Base-by-base conservation (phyloP, 345 rosid species). In the Brassica incana region DNA sequence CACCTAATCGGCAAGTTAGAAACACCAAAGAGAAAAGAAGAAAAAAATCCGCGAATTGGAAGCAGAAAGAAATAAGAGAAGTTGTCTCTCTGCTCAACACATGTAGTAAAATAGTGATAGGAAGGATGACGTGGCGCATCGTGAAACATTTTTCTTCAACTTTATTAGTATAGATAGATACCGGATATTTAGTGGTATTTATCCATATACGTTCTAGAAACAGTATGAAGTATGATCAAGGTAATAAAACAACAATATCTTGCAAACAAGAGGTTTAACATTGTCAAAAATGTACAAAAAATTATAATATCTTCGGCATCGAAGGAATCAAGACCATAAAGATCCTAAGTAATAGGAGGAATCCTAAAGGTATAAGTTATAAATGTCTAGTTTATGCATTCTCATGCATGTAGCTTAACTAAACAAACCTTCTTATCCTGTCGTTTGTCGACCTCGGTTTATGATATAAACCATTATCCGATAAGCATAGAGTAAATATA, bases 331-430 rank as follows among this genome's bases (percentile, higher is more conserved):
- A 73, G 12, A 60, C 30, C 56, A 73, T n/a, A 79, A 67, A 73
- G 69, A 79, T 79, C 65, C 77, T 59, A 78, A 23, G 69, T 59
- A 73, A n/a, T 78, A 73, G 77, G 73, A 78, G 63, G 77, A 73
- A 48, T n/a, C 82, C 43, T 67, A 32, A 20, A 56, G 18, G 10
- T 10, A 6, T 70, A 48, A 25, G 40, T 5, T 9, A 6, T 71
- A 63, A 27, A 40, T 77, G 8, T 23, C 20, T 78, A 65, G 23
- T 71, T 65, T 35, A 71, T 43, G 63, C 73, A 30, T 67, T 78
- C 29, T 45, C 68, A 67, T 59, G 73, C 68, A 73, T 67, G 40
- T 59, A 65, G 36, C 77, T 65, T 58, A 78, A 60, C 78, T 61
- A 73, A 79, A 79, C 33, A 32, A 73, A 30, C 62, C n/a, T 48